Base-by-base conservation (phyloP, 2,329 filamentous ascomycete species). In the Pseudogymnoascus sp. region DNA sequence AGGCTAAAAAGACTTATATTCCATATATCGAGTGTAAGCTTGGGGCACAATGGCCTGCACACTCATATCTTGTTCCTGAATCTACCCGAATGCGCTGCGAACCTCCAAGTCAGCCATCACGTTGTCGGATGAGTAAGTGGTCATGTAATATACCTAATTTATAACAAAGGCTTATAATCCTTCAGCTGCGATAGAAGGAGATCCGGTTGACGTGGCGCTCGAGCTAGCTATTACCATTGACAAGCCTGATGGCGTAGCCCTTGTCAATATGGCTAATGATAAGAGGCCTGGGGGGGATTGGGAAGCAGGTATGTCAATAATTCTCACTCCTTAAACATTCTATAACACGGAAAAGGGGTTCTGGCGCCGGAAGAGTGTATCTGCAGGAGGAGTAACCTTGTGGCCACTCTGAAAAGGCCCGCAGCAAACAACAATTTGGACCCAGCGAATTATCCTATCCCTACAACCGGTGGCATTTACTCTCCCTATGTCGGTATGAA, bases 241-340 rank as follows among this genome's bases (percentile, higher is more conserved):
- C 22, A 71, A 71, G 68, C 69, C 71, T 25, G 62, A 55, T 14
- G 73, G 76, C 2, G 81, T 90, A 62, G 85, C 87, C 0, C 86
- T 90, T 63, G 83, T 91, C 65, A 90, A 88, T 67, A 83, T 85
- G 62, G 89, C 89, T 58, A 90, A 92, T 74, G 89, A 92, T 72
- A 89, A 87, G 70, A 80, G 87, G 38, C 82, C 89, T 0, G 89
- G 89, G 8, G 89, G 89, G n/a, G 88, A 92, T 71, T 92, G 89
- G 89, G 88, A 91, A 68, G 88, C 82, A 5, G 80, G 80, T 64
- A 79, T 76, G 11, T 58, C 38, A 38, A 19, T 60, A 61, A 9
- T 8, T 33, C 30, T 23, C 5, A 30, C 9, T 2, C 61, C 19
- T 16, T 58, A 28, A 42, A 36, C 41, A n/a, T 60, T 12, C 45